Conservation (phyloP, 495 filamentous ascomycete genomes). For the Chaetomium tenue region DNA sequence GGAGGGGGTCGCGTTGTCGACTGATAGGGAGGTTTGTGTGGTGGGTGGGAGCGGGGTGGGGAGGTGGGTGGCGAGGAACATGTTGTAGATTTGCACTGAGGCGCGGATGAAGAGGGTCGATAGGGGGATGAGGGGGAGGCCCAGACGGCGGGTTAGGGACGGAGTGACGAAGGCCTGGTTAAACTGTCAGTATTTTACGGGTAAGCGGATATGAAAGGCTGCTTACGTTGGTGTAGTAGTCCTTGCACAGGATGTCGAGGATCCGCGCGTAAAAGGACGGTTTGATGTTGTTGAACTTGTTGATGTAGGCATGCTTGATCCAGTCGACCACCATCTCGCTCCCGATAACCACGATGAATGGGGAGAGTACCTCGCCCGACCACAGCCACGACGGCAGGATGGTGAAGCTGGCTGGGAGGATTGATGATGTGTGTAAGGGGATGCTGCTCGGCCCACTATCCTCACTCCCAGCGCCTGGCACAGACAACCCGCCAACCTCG, state of each 20-base stretch:
- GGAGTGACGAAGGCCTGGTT: slow-evolving; percentile 77
- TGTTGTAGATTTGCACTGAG: slow-evolving; percentile 94
- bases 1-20: slow-evolving; percentile 53
- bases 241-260: slow-evolving; percentile 88
- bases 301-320: slow-evolving; percentile 96
- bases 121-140: slow-evolving; percentile 87
- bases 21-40: slow-evolving; percentile 60
- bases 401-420: slow-evolving; percentile 82
- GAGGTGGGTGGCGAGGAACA: slow-evolving; percentile 87
- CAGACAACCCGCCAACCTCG: slow-evolving; percentile 73
- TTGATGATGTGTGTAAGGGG: slow-evolving; percentile 54
- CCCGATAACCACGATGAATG: slow-evolving; percentile 88
- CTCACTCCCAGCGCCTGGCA: slow-evolving; percentile 45
- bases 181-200: slow-evolving; percentile 3
- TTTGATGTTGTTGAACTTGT: slow-evolving; percentile 95
- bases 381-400: slow-evolving; percentile 75
- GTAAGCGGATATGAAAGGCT: background rate
- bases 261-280: slow-evolving; percentile 85
- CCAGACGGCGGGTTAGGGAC: slow-evolving; percentile 79
- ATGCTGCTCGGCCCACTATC: slow-evolving; percentile 49
- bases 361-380: slow-evolving; percentile 82
- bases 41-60: slow-evolving; percentile 71
- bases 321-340: slow-evolving; percentile 97
- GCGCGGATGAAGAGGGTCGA: slow-evolving; percentile 94
- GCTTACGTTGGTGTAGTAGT: slow-evolving; percentile 89